These are phyloP conservation scores for Onygenales sp. DNA, from an alignment of 2,329 filamentous ascomycete species.

Conservation along the genomic window DNA sequence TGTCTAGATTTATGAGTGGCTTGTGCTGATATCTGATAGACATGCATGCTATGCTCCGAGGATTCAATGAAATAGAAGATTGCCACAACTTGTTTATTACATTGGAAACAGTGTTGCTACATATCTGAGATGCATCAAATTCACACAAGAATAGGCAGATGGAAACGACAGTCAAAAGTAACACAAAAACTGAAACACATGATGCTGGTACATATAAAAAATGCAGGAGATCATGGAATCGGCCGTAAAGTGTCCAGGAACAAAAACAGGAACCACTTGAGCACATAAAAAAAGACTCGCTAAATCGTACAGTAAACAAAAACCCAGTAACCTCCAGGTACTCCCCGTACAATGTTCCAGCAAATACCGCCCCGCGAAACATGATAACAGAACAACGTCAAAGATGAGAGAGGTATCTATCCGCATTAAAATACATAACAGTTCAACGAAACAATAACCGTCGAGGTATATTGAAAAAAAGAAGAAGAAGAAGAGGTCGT, in stretches of 20 bases:
- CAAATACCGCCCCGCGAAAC: neutral
- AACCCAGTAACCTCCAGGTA: neutral
- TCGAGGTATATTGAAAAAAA: neutral
- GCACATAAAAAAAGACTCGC: too few relatives aligned
- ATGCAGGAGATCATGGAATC: too few relatives aligned
- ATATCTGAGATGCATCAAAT: too few relatives aligned
- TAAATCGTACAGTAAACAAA: neutral
- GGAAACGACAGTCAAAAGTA: too few relatives aligned
- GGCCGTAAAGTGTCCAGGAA: too few relatives aligned
- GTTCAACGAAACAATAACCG: neutral
- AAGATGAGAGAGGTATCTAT: neutral
- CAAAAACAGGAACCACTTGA: too few relatives aligned
- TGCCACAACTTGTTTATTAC: too few relatives aligned
- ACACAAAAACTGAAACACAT: too few relatives aligned
- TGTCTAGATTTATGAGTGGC: neutral
- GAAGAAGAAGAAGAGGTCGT: neutral
- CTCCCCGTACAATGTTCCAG: neutral
- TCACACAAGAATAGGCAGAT: too few relatives aligned
- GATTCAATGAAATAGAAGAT: too few relatives aligned
- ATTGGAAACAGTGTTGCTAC: too few relatives aligned
- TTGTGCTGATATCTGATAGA: neutral
- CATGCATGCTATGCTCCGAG: neutral
- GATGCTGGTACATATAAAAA: too few relatives aligned
- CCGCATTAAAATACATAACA: neutral
- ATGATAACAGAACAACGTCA: neutral